Conservation (phyloP, 2,329 filamentous ascomycete genomes). For the Metarhizium brunneum region DNA sequence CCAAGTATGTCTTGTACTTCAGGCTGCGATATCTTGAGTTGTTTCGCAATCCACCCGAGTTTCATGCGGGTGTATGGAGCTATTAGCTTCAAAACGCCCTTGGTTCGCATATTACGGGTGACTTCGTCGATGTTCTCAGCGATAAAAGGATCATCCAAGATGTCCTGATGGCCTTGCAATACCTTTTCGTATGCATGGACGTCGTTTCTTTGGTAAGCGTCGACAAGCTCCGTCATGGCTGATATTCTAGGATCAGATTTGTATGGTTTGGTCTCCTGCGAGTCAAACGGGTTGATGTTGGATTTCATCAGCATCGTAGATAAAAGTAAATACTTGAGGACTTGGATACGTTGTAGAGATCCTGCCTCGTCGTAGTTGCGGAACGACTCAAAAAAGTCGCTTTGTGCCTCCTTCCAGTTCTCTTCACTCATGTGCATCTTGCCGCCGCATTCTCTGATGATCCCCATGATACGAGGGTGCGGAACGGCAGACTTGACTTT, state of each 20-base stretch:
- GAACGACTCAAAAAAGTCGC: conserved; percentile 97
- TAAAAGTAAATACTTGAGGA: conserved; percentile 91
- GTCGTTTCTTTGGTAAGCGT: conserved; percentile 92
- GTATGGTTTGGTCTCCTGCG: conserved; percentile 97
- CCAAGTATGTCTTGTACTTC: conserved; percentile 96
- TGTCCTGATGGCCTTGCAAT: conserved; percentile 76
- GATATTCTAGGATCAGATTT: conserved; percentile 90
- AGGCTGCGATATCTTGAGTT: conserved; percentile 72
- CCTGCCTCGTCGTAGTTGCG: conserved; percentile 98
- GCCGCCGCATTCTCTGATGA: conserved; percentile 95
- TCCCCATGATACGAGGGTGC: conserved; percentile 97
- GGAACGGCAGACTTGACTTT: conserved; percentile 94
- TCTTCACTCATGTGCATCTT: conserved; percentile 99
- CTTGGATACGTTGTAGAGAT: conserved; percentile 90
- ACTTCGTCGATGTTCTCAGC: conserved; percentile 99
- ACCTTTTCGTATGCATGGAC: conserved; percentile 87
- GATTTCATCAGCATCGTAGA: conserved; percentile 99
- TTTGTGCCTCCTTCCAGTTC: conserved; percentile 96
- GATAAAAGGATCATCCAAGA: conserved; percentile 88
- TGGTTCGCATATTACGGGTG: conserved; percentile 94
- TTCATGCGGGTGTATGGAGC: conserved; percentile 92
- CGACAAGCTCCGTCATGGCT: conserved; percentile 94
- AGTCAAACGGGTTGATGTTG: conserved; percentile 97
- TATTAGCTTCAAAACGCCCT: conserved; percentile 86
- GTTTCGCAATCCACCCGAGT: conserved; percentile 75